Evolutionary conservation across 306 rosid species (phyloP), one percentile per base, ranked within the genome.

Genomic region (Pyrus pyrifolia): DNA sequence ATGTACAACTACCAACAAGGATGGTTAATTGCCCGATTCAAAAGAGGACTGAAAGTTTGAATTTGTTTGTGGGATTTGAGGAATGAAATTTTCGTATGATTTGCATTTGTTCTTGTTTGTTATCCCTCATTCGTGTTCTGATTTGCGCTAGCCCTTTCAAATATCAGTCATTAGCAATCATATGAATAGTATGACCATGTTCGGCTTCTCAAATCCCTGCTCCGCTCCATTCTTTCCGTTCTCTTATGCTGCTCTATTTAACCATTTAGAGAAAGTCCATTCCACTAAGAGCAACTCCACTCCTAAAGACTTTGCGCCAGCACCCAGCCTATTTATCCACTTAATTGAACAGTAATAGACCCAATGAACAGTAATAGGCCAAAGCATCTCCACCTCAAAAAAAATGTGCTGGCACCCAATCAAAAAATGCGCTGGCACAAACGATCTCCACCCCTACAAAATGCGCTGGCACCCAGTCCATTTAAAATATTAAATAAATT

Each of bases 21-120:
- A 38, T 40, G 76, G 81, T 68, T 42, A 66, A 71, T 72, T 77
- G 46, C 75, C 81, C 59, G 23, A 59, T 81, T 74, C 79, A 81
- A 69, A 81, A 21, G 75, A 72, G 75, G 69, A 71, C 68, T 55
- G 23, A 29, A 30, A 63, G 46, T 45, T 31, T 60, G 12, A 52
- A 29, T 5, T 15, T 64, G 31, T 76, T 76, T 55, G 79, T 35
- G 66, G 30, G 35, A 59, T 67, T 66, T 76, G 67, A 52, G 79
- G 51, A 75, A 35, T 52, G 73, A n/a, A 42, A 76, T 4, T 76
- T 35, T 52, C n/a, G 17, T 76, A 53, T 35, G 67, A 76, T 52
- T 66, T 53, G 79, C 59, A 66, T 25, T 19, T 2, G 80, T 53
- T 25, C 21, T 25, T 12, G 70, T 6, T 62, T 61, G 33, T 74